Evolutionary conservation across 768 basidiomycete genomes (phyloP).

Genomic region (Tulasnella sp.): DNA sequence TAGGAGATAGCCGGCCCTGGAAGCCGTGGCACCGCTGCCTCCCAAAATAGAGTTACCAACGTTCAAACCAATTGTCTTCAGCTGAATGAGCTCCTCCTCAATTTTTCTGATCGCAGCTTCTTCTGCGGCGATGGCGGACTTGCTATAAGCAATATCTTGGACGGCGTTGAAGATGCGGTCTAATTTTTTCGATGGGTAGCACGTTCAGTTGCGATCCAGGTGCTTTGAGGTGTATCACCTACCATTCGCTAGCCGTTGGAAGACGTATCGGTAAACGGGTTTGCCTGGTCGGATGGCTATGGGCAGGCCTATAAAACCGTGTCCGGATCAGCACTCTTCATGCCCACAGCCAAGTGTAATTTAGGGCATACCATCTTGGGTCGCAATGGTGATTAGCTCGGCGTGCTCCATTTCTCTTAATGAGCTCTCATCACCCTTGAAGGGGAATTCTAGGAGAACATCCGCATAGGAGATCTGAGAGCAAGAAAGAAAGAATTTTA

Average conservation of each 20-base stretch:
- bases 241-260: conserved; percentile 73
- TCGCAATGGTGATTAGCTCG: conserved; percentile 62
- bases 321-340: background rate
- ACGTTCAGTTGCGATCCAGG: background rate
- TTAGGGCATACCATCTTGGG: conserved; percentile 47
- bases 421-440: conserved; percentile 32
- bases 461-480: conserved; percentile 69
- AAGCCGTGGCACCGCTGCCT: conserved; percentile 39
- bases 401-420: conserved; percentile 34
- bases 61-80: conserved; percentile 52
- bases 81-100: conserved; percentile 60
- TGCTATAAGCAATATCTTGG: conserved; percentile 73
- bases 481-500: background rate
- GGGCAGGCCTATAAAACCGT: conserved; percentile 50
- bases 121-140: conserved; percentile 42
- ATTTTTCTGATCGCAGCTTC: conserved; percentile 57
- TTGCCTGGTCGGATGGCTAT: conserved; percentile 79
- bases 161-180: conserved; percentile 69
- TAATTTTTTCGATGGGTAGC: conserved; percentile 21
- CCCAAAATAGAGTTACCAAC: conserved; percentile 34
- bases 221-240: conserved; percentile 20
- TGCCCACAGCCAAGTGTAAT: background rate
- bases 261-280: conserved; percentile 79
- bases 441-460: conserved; percentile 59
- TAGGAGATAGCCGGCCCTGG: conserved; percentile 55